phyloP scores from a whole-genome alignment of 2,329 filamentous ascomycete species.

The Aspergillus sp. region DNA sequence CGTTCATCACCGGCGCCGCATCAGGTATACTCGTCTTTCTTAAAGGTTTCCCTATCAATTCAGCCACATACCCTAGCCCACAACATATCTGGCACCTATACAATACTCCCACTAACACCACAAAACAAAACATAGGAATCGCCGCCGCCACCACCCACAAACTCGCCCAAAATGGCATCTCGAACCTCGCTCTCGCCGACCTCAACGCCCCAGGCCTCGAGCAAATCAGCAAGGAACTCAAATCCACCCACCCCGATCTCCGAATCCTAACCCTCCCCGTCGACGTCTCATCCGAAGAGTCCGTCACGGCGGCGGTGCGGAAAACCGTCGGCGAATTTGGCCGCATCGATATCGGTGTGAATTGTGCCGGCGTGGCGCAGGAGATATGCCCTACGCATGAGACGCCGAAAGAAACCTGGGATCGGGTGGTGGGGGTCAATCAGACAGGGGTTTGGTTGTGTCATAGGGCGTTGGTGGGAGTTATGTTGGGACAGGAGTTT shows the following conservation, averaged over 20 bases:
- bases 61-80: no score
- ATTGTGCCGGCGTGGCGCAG: slow-evolving; percentile 55
- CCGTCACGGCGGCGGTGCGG: slow-evolving; percentile 47
- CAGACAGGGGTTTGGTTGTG: slow-evolving; percentile 59
- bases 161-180: slow-evolving; percentile 51
- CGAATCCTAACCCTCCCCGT: slow-evolving; percentile 43
- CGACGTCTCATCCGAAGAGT: slow-evolving; percentile 47
- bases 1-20: slow-evolving; percentile 27
- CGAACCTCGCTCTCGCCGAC: slow-evolving; percentile 52
- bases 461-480: slow-evolving; percentile 49
- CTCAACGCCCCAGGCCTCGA: slow-evolving; percentile 33
- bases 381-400: slow-evolving; percentile 46
- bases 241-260: slow-evolving; percentile 36
- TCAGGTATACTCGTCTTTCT: slow-evolving; percentile 17
- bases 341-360: slow-evolving; percentile 56
- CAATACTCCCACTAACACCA: neutral
- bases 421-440: slow-evolving; percentile 53
- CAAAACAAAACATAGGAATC: slow-evolving; percentile 44
- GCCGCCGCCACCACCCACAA: slow-evolving; percentile 51
- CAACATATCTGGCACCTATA: neutral
- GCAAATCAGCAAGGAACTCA: slow-evolving; percentile 33
- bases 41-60: neutral
- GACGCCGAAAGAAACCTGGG: slow-evolving; percentile 49
- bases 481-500: slow-evolving; percentile 28
- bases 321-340: slow-evolving; percentile 49